Evolutionary conservation across 2,329 filamentous ascomycete species (phyloP).

Genomic region (Pestalotiopsis sp.): DNA sequence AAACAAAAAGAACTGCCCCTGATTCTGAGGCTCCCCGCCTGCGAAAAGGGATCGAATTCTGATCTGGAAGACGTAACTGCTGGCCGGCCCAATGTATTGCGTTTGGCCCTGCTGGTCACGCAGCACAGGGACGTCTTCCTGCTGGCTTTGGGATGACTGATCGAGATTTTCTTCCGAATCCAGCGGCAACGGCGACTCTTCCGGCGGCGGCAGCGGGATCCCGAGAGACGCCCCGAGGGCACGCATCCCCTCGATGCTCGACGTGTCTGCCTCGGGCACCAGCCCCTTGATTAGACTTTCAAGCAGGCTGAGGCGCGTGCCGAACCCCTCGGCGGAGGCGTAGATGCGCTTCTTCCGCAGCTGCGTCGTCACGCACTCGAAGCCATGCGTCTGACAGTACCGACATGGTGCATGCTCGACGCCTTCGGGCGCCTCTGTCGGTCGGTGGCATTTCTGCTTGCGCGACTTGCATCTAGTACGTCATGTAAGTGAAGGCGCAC

Average conservation of each 20-base stretch:
- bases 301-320: constrained; percentile 40
- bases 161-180: constrained; percentile 22
- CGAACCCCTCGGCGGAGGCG: constrained; percentile 42
- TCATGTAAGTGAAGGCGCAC: neutral
- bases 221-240: constrained; percentile 39
- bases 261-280: constrained; percentile 42
- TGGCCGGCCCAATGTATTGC: constrained; percentile 45
- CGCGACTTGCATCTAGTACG: constrained; percentile 41
- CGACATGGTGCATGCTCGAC: constrained; percentile 38
- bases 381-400: constrained; percentile 42
- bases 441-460: constrained; percentile 46
- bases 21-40: constrained; percentile 22
- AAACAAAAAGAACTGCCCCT: constrained; percentile 40
- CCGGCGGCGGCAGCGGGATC: constrained; percentile 37
- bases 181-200: constrained; percentile 3
- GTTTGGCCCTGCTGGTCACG: constrained; percentile 45
- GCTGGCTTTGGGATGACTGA: constrained; percentile 13
- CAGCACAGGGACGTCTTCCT: constrained; percentile 37
- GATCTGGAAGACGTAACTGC: constrained; percentile 43
- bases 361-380: constrained; percentile 44
- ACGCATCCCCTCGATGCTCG: constrained; percentile 42
- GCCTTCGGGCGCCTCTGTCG: constrained; percentile 21
- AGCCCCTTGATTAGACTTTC: constrained; percentile 46
- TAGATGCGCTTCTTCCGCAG: constrained; percentile 46
- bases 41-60: constrained; percentile 41